Base-by-base conservation (phyloP, 345 rosid species). In the Rhodamnia argentea region DNA sequence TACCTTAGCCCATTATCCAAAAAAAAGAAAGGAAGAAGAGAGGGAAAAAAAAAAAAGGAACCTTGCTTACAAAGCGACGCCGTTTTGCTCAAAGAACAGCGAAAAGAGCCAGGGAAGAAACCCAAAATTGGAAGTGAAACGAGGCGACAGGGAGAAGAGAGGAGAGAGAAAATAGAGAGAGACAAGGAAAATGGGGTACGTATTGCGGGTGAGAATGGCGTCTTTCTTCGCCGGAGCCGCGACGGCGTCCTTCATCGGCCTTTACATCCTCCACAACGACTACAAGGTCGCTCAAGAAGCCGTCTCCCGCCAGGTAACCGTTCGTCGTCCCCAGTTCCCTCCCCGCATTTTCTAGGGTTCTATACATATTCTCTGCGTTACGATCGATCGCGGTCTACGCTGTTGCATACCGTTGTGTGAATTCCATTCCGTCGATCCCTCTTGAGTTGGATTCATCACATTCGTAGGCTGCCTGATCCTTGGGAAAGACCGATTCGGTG, bases 181-280 rank as follows among this genome's bases (percentile, higher is more conserved):
- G 52, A 76, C 51, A 27, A n/a, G 74, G 13, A 88, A 90, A 88
- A 95, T 94, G 99, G 98, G 99, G 52, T 95, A 93, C 91, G 96
- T 95, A 32, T 83, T 95, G 87, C 92, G 98, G 88, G 99, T 96
- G 87, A 94, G 99, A 90, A 90, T 96, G 88, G 98, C 98, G 52
- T 95, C 99, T 16, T 97, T 97, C 91, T 96, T 96, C 86, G 93
- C 98, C 24, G 99, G 98, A 83, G 96, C 97, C 2, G 96, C 99
- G 22, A 88, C 95, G 86, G 96, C 99, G 56, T 97, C 99, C 26
- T 91, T 92, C 84, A 64, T 92, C 29, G 99, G 98, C 8, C 86
- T 97, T 59, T 93, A 91, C 88, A 23, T 95, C 75, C 98, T 97
- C 82, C 94, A 94, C 84, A 93, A 93, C 86, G 99, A 97, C 88